Percentiles rank a stretch among this genome's conserved stretches.
These are phyloP conservation scores for Ichthyophthirius multifiliis DNA, from an alignment of 169 alveolate genomes.

Conservation along the genomic window DNA sequence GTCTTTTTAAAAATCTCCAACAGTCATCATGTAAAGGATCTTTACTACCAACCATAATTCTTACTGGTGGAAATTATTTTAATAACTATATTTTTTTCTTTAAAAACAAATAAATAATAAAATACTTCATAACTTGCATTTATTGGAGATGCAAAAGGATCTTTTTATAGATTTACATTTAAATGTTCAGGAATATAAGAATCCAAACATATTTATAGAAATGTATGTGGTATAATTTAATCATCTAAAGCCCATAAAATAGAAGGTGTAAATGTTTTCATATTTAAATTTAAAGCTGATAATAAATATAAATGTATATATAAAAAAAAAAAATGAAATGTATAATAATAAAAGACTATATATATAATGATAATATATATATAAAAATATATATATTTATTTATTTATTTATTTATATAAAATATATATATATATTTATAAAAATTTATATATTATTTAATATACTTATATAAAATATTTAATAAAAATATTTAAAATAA, in stretches of 20 bases:
- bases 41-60: conserved; percentile 57
- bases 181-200: conserved; percentile 40
- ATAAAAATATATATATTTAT: too few relatives aligned
- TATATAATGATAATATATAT: too few relatives aligned
- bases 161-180: conserved; percentile 28
- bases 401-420: too few relatives aligned
- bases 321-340: too few relatives aligned
- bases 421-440: too few relatives aligned
- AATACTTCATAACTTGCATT: conserved; percentile 40
- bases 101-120: not conserved
- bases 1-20: conserved; percentile 51
- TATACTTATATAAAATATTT: too few relatives aligned
- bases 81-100: conserved; percentile 21
- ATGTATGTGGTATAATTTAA: conserved; percentile 52
- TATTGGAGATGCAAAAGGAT: conserved; percentile 66
- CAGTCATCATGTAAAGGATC: conserved; percentile 86
- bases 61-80: conserved; percentile 59
- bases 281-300: conserved; percentile 45
- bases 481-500: too few relatives aligned
- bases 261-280: conserved; percentile 48
- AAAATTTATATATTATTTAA: too few relatives aligned
- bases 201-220: conserved; percentile 51
- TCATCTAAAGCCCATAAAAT: conserved; percentile 59
- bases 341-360: too few relatives aligned
- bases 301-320: too few relatives aligned